A percentile compares a stretch with the other conserved stretches of the same genome.
Evolutionary conservation across 495 filamentous ascomycete species (phyloP).

Genomic region (Cenococcum geophilum): DNA sequence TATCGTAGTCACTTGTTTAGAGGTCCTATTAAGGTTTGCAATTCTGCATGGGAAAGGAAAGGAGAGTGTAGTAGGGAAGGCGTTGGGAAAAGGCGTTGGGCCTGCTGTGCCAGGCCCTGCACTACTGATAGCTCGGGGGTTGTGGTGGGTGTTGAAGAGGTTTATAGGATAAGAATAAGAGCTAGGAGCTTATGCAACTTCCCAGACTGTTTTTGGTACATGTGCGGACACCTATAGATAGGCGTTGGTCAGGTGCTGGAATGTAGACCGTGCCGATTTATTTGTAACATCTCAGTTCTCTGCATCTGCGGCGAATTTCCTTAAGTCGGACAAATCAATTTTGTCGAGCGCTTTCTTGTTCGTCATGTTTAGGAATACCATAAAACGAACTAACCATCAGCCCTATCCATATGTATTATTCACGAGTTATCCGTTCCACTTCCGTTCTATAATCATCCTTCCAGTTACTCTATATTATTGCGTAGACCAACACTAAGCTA

Average conservation of each 20-base stretch:
- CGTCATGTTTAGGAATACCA: background rate
- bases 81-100: conserved; percentile 5
- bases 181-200: too few relatives aligned
- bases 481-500: too few relatives aligned
- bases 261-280: background rate
- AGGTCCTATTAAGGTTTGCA: conserved; percentile 81
- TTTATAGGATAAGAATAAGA: too few relatives aligned
- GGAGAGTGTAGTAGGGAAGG: conserved; percentile 2
- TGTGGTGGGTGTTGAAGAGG: background rate
- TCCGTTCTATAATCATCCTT: too few relatives aligned
- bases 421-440: too few relatives aligned
- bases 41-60: conserved; percentile 49
- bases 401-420: too few relatives aligned
- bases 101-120: conserved; percentile 18
- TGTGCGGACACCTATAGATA: background rate
- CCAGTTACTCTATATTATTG: too few relatives aligned
- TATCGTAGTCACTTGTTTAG: conserved; percentile 82
- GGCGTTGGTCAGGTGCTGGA: background rate
- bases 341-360: background rate
- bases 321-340: background rate
- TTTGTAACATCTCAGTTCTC: background rate
- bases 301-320: background rate
- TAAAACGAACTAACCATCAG: background rate
- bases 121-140: conserved; percentile 18
- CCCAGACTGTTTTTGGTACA: too few relatives aligned